A percentile compares a stretch with the other conserved stretches of the same genome.
These are phyloP conservation scores for Malus orientalis DNA, from an alignment of 306 rosid genomes.

Conservation along the genomic window DNA sequence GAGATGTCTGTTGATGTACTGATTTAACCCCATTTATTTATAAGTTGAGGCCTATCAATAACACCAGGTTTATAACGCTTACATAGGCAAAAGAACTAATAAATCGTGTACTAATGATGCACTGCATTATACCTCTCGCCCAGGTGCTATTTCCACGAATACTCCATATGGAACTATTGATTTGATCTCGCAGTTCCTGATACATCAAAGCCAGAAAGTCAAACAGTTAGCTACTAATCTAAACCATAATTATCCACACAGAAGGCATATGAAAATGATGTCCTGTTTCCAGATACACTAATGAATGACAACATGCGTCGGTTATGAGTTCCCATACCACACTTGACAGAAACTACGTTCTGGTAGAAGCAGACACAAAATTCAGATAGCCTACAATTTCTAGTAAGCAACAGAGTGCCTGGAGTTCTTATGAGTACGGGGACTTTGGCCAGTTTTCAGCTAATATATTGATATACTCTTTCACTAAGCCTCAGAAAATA, in stretches of 20 bases:
- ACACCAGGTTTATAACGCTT: not conserved
- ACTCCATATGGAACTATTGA: constrained; percentile 72
- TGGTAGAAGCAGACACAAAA: not conserved
- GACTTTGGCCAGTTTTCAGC: not conserved
- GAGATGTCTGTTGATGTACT: constrained; percentile 1
- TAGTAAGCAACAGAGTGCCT: not conserved
- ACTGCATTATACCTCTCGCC: constrained; percentile 63
- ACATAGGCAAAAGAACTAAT: not conserved
- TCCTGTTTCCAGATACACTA: not conserved
- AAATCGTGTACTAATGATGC: constrained; percentile 5
- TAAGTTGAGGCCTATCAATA: not conserved
- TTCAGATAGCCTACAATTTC: not conserved
- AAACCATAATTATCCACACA: not conserved
- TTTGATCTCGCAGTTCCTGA: constrained; percentile 86
- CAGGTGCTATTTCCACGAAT: constrained; percentile 94
- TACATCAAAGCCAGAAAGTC: not conserved
- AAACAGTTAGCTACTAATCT: not conserved
- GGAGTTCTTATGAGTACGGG: not conserved
- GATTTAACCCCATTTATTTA: not conserved
- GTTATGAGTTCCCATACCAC: not conserved
- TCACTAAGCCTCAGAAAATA: not conserved
- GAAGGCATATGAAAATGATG: not conserved
- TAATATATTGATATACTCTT: not conserved
- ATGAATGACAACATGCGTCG: not conserved
- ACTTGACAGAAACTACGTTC: not conserved